Base-by-base conservation (phyloP, 345 rosid species). In the Lepidium didymum region DNA sequence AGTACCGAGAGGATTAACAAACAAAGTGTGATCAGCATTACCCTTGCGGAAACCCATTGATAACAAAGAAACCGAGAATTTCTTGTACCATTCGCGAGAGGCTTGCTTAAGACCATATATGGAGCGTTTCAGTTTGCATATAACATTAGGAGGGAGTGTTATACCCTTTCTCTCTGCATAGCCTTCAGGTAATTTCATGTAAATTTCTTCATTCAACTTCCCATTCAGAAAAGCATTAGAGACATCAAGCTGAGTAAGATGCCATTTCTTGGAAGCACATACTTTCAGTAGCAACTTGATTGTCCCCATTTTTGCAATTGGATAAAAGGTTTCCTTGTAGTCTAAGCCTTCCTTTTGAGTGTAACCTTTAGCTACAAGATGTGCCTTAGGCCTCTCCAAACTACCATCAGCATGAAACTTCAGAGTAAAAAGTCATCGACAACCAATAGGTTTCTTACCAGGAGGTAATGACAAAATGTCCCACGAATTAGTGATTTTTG, bases 401-500 rank as follows among this genome's bases (percentile, higher is more conserved):
- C 9, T 7, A 0, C 38, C 19, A 53, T 53, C 57, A 0, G 31
- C 57, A 3, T n/a, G 19, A 31, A n/a, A 31, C 2, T 53, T 53
- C 21, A 53, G 0, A 0, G 14, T 60, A 1, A 60, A 60, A 0
- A 27, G 25, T 27, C 52, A 60, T 10, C 14, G 42, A 0, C 38
- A 42, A 0, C 52, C 65, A 0, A 27, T 10, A 0, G 0, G 1
- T 0, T 15, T 41, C 9, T 41, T 59, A 0, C 50, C n/a, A 0
- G 10, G 0, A 0, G 27, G 27, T 1, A 60, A 2, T 0, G 4
- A 1, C 0, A 21, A 8, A 0, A 59, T 3, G 0, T 41, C 50
- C 37, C 37, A 59, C 0, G 64, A 40, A 1, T 59, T 0, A 0
- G 23, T 23, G 0, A 0, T 0, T 1, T 58, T n/a, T n/a, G 25